Percentiles rank a stretch among this genome's conserved stretches.
These are phyloP conservation scores for Claviceps purpurea DNA, from an alignment of 2,329 filamentous ascomycete genomes.

Conservation along the genomic window DNA sequence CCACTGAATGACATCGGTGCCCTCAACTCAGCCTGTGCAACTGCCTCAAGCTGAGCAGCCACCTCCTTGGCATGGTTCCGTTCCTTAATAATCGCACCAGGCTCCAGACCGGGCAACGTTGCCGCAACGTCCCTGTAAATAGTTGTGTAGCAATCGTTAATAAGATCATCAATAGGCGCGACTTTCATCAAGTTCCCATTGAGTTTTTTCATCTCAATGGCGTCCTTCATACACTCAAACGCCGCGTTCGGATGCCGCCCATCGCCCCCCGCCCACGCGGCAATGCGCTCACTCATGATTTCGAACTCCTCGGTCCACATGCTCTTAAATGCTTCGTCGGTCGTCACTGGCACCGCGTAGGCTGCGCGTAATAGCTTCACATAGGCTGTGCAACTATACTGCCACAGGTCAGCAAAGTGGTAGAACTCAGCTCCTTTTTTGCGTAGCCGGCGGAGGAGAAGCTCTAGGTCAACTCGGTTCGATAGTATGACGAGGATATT, in stretches of 20 bases:
- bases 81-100: conserved; percentile 33
- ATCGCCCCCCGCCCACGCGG: conserved; percentile 36
- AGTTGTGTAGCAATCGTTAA: conserved; percentile 75
- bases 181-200: conserved; percentile 83
- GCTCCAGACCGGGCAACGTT: conserved; percentile 38
- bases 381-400: conserved; percentile 40
- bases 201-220: conserved; percentile 50
- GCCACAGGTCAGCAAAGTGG: conserved; percentile 48
- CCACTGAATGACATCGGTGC: conserved; percentile 24
- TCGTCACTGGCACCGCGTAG: conserved; percentile 30
- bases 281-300: conserved; percentile 38
- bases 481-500: conserved; percentile 59
- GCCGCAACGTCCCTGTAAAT: conserved; percentile 57
- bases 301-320: conserved; percentile 44
- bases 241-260: conserved; percentile 23
- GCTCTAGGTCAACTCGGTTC: conserved; percentile 65
- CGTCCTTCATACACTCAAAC: conserved; percentile 42
- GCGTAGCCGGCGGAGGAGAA: conserved; percentile 63
- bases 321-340: conserved; percentile 43
- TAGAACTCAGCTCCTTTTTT: conserved; percentile 68
- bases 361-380: conserved; percentile 37
- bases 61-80: conserved; percentile 29
- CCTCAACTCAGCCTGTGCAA: conserved; percentile 16
- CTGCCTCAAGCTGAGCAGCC: conserved; percentile 22
- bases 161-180: conserved; percentile 78